Evolutionary conservation across 2,329 filamentous ascomycete species (phyloP).

Genomic region (Rhynchosporium graminicola): DNA sequence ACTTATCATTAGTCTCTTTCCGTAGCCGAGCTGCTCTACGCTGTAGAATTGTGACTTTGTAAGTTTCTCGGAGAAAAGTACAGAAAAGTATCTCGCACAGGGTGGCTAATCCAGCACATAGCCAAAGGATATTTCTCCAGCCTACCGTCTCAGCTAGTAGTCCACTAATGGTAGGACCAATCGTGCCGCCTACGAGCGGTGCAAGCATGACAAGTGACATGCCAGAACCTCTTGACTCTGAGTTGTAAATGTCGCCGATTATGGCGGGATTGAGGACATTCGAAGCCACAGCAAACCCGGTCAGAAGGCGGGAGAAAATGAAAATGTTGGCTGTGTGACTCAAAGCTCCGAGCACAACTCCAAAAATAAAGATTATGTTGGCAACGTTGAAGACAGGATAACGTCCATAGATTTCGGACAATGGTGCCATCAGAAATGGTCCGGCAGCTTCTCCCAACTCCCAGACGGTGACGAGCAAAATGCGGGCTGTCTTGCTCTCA

Average conservation of each 20-base stretch:
- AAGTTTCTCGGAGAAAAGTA: slow-evolving; percentile 57
- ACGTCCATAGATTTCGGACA: slow-evolving; percentile 48
- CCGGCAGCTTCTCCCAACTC: slow-evolving; percentile 50
- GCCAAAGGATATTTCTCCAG: slow-evolving; percentile 56
- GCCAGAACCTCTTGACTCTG: slow-evolving; percentile 48
- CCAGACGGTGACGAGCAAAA: slow-evolving; percentile 52
- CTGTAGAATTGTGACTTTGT: slow-evolving; percentile 56
- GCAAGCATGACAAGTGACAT: slow-evolving; percentile 41
- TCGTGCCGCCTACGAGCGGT: slow-evolving; percentile 37
- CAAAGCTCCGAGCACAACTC: slow-evolving; percentile 49
- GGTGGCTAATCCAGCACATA: slow-evolving; percentile 45
- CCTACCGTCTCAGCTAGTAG: slow-evolving; percentile 48
- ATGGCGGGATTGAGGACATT: slow-evolving; percentile 47
- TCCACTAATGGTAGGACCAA: slow-evolving; percentile 40
- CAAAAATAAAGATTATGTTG: slow-evolving; percentile 53
- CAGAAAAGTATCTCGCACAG: slow-evolving; percentile 48
- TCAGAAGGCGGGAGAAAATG: slow-evolving; percentile 44
- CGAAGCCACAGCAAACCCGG: slow-evolving; percentile 32
- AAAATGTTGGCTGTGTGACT: slow-evolving; percentile 46
- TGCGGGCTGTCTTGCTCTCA: slow-evolving; percentile 49
- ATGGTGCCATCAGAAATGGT: slow-evolving; percentile 47
- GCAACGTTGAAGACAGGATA: slow-evolving; percentile 45
- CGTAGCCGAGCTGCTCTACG: slow-evolving; percentile 46
- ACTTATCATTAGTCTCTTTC: slow-evolving; percentile 52
- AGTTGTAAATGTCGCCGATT: slow-evolving; percentile 49